Base-by-base conservation (phyloP, 257 asterid species). In the Perilla frutescens region DNA sequence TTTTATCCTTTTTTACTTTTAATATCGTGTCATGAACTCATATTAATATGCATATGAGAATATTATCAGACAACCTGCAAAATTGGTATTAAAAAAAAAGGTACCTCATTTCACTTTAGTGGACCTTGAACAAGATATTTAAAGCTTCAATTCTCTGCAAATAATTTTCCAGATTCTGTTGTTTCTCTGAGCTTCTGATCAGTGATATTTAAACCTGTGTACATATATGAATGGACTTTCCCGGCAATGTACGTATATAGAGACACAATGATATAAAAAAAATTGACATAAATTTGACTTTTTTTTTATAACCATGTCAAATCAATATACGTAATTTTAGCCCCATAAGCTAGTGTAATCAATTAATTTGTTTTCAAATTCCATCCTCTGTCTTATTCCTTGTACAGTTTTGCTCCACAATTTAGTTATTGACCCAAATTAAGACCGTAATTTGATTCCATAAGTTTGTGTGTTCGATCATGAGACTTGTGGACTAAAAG, bases 81-180 rank as follows among this genome's bases (percentile, higher is more conserved):
- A 34, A 34, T 34, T 4, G 37, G 4, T 34, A 34, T 2, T 2
- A 53, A 53, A 53, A 15, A 15, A 20, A 6, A 20, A 1, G 2
- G 11, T 60, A 60, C 66, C 66, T 60, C 66, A 60, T 60, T 36
- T 60, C 64, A 20, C 26, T 20, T 20, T 20, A 20, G 26, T 20
- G 0, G 26, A 20, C 26, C 61, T 55, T 55, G 39, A 55, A 55
- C 37, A 55, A 55, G 1, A 55, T 20, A 20, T 20, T 20, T 20
- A 0, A 34, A 34, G 37, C 37, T 34, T 41, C 4, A 41, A 41
- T 41, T 41, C 8, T 5, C 36, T 6, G 1, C 49, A n/a, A 14
- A 39, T 2, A 39, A 5, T 2, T 60, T 31, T 29, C 15, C 4
- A 3, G 59, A 11, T 2, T 37, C 8, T 59, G 4, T 62, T 14